These are phyloP conservation scores for Sugiyamaella mastotermitis DNA, from an alignment of 805 yeast species.

Conservation along the genomic window DNA sequence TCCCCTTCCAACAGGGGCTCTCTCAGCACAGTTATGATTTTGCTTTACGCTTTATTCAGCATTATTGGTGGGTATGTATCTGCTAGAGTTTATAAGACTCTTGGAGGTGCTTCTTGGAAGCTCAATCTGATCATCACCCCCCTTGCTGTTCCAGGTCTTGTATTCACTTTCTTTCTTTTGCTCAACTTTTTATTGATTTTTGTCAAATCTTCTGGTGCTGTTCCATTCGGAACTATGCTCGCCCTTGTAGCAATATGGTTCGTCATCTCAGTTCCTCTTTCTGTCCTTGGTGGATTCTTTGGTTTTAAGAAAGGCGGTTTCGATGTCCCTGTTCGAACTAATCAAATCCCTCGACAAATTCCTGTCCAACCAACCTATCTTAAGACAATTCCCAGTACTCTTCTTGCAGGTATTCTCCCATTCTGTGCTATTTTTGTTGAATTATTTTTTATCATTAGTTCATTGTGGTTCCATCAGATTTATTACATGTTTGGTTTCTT, in stretches of 20 bases:
- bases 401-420: conserved; percentile 86
- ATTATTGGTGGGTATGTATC: conserved; percentile 83
- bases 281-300: conserved; percentile 73
- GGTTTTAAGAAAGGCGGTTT: conserved; percentile 58
- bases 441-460: conserved; percentile 83
- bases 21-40: conserved; percentile 80
- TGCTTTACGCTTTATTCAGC: conserved; percentile 76
- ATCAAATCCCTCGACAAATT: conserved; percentile 94
- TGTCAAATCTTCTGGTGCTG: conserved; percentile 86
- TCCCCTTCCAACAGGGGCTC: conserved; percentile 96
- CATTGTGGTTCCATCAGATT: conserved; percentile 89
- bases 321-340: conserved; percentile 78
- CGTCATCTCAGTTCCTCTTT: conserved; percentile 73
- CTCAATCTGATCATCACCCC: conserved; percentile 80
- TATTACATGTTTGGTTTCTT: conserved; percentile 97
- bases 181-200: conserved; percentile 77
- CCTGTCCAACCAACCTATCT: conserved; percentile 87
- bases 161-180: conserved; percentile 57
- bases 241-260: conserved; percentile 84
- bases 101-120: conserved; percentile 92
- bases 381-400: conserved; percentile 56
- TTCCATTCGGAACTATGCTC: conserved; percentile 84
- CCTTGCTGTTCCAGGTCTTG: conserved; percentile 70
- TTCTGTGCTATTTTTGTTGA: conserved; percentile 94
- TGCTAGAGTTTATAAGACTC: conserved; percentile 75